A percentile compares a stretch with the other conserved stretches of the same genome.
Evolutionary conservation across 2,329 filamentous ascomycete species (phyloP).

Genomic region (Metarhizium humberi): DNA sequence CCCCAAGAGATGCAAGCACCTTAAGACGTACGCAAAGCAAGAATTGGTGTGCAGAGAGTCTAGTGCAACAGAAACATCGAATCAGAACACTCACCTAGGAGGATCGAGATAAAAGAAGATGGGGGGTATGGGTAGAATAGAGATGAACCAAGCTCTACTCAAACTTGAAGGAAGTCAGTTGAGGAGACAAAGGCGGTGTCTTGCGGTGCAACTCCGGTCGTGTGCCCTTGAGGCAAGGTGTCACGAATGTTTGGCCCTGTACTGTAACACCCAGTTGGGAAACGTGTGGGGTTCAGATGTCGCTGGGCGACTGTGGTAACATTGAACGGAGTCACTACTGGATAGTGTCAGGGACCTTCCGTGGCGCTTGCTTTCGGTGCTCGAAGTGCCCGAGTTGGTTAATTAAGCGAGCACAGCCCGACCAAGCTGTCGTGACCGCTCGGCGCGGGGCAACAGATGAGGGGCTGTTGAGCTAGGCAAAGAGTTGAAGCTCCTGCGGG

Average conservation of each 20-base stretch:
- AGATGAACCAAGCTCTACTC: constrained; percentile 1
- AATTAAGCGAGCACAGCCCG: constrained; percentile 3
- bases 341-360: not conserved
- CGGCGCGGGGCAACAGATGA: not conserved
- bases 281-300: not conserved
- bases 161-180: constrained; percentile 3
- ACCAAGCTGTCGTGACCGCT: no score
- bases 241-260: constrained; percentile 14
- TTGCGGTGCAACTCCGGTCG: constrained; percentile 8
- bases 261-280: not conserved
- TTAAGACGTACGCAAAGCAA: not conserved
- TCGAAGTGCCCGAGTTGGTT: not conserved
- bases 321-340: no score
- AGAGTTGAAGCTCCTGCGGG: not conserved
- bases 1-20: not conserved
- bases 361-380: not conserved
- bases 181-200: constrained; percentile 1
- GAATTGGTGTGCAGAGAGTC: not conserved
- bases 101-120: not conserved
- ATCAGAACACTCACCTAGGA: not conserved
- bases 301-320: not conserved
- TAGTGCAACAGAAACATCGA: not conserved
- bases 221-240: constrained; percentile 26
- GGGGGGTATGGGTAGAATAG: not conserved
- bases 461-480: not conserved